phyloP scores from a whole-genome alignment of 306 rosid species.

The Quercus parvula region DNA sequence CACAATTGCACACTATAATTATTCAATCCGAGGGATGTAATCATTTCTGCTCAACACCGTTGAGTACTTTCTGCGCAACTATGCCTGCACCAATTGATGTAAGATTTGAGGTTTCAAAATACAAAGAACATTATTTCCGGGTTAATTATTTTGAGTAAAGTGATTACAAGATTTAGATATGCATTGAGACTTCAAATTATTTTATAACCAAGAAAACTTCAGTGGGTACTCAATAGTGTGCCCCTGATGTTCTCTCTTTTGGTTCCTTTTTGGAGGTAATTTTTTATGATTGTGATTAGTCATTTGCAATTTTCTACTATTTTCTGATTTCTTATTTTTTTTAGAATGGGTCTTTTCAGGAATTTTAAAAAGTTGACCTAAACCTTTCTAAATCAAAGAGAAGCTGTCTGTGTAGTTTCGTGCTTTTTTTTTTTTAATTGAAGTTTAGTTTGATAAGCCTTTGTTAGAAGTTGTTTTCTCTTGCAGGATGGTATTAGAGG shows the following conservation, averaged over 20 bases:
- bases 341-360: not conserved
- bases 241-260: not conserved
- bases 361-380: not conserved
- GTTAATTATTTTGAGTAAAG: not conserved
- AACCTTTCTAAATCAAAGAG: not conserved
- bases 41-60: not conserved
- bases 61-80: not conserved
- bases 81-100: not conserved
- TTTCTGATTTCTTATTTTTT: not conserved
- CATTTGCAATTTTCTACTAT: not conserved
- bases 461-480: slow-evolving; percentile 19
- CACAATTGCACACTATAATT: not conserved
- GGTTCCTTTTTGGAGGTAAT: not conserved
- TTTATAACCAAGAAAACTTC: too few relatives aligned
- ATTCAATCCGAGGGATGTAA: not conserved
- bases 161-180: not conserved
- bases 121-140: too few relatives aligned
- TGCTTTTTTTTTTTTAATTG: not conserved
- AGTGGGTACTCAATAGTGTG: not conserved
- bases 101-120: not conserved
- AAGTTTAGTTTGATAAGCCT: not conserved
- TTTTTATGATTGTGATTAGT: not conserved
- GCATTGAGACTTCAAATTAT: too few relatives aligned
- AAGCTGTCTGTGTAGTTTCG: not conserved
- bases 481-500: slow-evolving; percentile 86